Base-by-base conservation (phyloP, 208 protist genomes). In the Trypanosoma scelopori region DNA sequence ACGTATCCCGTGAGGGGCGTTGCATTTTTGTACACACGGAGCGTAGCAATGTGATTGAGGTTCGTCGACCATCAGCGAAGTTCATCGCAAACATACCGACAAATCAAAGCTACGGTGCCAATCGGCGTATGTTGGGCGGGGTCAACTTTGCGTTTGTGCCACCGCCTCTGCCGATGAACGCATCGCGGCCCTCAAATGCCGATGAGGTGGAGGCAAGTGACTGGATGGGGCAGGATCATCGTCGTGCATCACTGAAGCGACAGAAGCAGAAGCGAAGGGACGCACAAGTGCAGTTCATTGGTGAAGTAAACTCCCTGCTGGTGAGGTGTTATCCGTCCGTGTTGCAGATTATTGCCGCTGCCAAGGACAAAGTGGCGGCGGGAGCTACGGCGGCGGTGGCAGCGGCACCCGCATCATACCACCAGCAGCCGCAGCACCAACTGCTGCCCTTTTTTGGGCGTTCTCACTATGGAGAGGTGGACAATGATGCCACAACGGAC, bases 261-360 rank as follows among this genome's bases (percentile, higher is more conserved):
- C 48, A 27, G 23, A 32, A n/a, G 15, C 35, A 7, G 35, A 1
- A 41, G 15, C 64, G 30, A 35, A 70, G 73, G 0, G 64, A 70
- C 47, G 52, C 81, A 30, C 56, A 84, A 47, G 52, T 95, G 16
- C 80, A 89, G 22, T 76, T 76, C 52, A 57, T 92, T 23, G 89
- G 86, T 0, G 84, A 89, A 52, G 67, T 95, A 1, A 55, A 74
- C 18, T 37, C 53, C n/a, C 22, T 91, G 27, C 32, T 46, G 20
- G 50, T 77, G 35, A 49, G 45, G 32, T 60, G 83, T 23, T 88
- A 80, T 51, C 82, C 87, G 0, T 66, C 67, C 9, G 18, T 65
- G 12, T 20, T 72, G 1, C 56, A 48, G 42, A 49, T 72, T 11
- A 25, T 72, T 22, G 43, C 1, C 23, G 51, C 51, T n/a, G 39